These are phyloP conservation scores for Annulohypoxylon truncatum DNA, from an alignment of 2,329 filamentous ascomycete genomes.

Conservation along the genomic window DNA sequence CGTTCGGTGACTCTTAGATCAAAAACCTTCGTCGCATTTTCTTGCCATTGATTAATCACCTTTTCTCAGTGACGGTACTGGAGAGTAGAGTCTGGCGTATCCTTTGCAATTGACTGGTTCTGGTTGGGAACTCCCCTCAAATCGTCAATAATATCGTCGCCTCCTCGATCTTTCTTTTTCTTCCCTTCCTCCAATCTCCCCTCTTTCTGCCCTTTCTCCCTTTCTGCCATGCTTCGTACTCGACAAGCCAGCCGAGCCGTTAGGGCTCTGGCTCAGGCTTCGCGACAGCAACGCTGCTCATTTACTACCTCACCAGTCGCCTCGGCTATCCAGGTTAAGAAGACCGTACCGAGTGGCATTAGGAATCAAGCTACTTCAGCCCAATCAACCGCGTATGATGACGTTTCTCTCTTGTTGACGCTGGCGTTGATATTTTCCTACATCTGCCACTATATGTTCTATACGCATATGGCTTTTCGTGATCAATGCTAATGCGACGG, in stretches of 20 bases:
- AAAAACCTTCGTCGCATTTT: slow-evolving; percentile 14
- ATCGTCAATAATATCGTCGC: neutral
- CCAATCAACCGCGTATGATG: slow-evolving; percentile 65
- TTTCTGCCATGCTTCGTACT: slow-evolving; percentile 61
- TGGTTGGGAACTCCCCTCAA: neutral
- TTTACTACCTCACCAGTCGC: slow-evolving; percentile 56
- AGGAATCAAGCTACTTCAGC: slow-evolving; percentile 64
- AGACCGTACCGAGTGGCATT: slow-evolving; percentile 56
- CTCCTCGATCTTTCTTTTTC: neutral
- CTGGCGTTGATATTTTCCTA: neutral
- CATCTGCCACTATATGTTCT: neutral
- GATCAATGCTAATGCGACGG: slow-evolving; percentile 10
- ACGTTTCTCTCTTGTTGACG: neutral
- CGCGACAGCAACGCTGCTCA: slow-evolving; percentile 51
- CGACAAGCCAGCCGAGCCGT: slow-evolving; percentile 61
- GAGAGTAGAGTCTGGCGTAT: slow-evolving; percentile 27
- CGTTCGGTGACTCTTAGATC: slow-evolving; percentile 30
- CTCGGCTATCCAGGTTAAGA: slow-evolving; percentile 52
- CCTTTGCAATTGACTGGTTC: slow-evolving; percentile 13
- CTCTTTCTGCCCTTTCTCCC: slow-evolving; percentile 44
- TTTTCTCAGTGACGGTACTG: slow-evolving; percentile 20
- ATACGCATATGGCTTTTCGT: slow-evolving; percentile 11
- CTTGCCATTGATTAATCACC: slow-evolving; percentile 36
- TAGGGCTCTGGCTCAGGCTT: slow-evolving; percentile 56
- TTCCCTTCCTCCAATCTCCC: slow-evolving; percentile 29